These are phyloP conservation scores for Candida labiduridarum DNA, from an alignment of 1,139 yeast species.

Conservation along the genomic window DNA sequence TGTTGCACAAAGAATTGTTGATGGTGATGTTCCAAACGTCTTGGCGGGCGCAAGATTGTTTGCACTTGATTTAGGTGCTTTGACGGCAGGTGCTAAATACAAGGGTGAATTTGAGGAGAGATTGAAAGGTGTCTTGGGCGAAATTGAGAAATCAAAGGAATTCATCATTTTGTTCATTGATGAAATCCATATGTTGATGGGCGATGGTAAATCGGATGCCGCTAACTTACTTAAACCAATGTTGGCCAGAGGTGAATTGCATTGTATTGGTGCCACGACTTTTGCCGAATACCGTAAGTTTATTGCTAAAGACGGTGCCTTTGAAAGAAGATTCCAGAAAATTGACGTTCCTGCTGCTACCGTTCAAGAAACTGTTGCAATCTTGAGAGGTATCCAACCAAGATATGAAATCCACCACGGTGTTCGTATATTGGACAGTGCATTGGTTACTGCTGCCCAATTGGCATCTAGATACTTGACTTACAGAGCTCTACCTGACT, in stretches of 20 bases:
- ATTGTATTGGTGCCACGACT: constrained; percentile 98
- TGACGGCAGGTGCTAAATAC: constrained; percentile 97
- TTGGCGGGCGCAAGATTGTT: constrained; percentile 78
- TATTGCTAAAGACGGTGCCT: constrained; percentile 96
- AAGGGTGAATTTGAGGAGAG: constrained; percentile 99
- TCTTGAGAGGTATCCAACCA: constrained; percentile 93
- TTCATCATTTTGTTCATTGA: constrained; percentile 90
- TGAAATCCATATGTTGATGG: constrained; percentile 99
- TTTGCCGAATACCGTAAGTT: constrained; percentile 90
- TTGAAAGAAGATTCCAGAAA: constrained; percentile 97
- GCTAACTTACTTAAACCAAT: constrained; percentile 97
- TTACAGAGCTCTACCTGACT: constrained; percentile 94
- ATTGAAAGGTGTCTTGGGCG: constrained; percentile 91
- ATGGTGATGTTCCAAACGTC: constrained; percentile 91
- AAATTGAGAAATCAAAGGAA: constrained; percentile 84
- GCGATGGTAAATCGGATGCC: constrained; percentile 93
- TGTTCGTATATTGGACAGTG: constrained; percentile 93
- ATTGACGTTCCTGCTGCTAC: constrained; percentile 96
- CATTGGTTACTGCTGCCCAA: constrained; percentile 93
- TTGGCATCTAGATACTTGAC: constrained; percentile 93
- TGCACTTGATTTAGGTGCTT: constrained; percentile 90
- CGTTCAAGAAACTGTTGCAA: constrained; percentile 89
- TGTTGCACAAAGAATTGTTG: constrained; percentile 95
- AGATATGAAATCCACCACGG: constrained; percentile 98
- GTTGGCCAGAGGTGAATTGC: constrained; percentile 93